Percentiles rank a stretch among this genome's conserved stretches.
phyloP scores from a whole-genome alignment of 2,329 filamentous ascomycete species.

The Talaromyces pinophilus region DNA sequence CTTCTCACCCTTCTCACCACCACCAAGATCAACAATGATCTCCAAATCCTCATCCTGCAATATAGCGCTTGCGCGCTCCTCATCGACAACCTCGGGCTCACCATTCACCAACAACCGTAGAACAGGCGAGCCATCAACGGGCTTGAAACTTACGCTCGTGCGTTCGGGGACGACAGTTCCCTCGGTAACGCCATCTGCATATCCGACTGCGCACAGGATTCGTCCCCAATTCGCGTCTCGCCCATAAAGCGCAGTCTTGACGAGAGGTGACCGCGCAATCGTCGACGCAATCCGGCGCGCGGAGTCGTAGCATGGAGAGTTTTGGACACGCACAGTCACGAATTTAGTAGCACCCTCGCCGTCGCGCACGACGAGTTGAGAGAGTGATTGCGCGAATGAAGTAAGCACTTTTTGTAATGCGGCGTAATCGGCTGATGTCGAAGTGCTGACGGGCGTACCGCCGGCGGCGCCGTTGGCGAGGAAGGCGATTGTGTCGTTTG shows the following conservation, averaged over 20 bases:
- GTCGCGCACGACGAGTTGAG: slow-evolving; percentile 91
- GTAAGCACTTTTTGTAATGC: slow-evolving; percentile 72
- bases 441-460: slow-evolving; percentile 58
- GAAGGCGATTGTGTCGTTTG: slow-evolving; percentile 92
- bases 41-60: slow-evolving; percentile 64
- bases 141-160: slow-evolving; percentile 64
- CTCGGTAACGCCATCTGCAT: slow-evolving; percentile 57
- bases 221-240: slow-evolving; percentile 98
- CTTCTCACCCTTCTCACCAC: slow-evolving; percentile 46
- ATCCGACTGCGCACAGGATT: slow-evolving; percentile 91
- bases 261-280: slow-evolving; percentile 87
- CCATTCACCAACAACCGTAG: slow-evolving; percentile 61
- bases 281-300: slow-evolving; percentile 80
- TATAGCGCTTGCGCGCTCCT: slow-evolving; percentile 60
- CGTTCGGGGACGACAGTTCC: slow-evolving; percentile 54
- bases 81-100: slow-evolving; percentile 64
- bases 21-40: slow-evolving; percentile 61
- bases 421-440: slow-evolving; percentile 58
- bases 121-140: slow-evolving; percentile 57
- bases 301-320: slow-evolving; percentile 67
- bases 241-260: slow-evolving; percentile 96
- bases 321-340: slow-evolving; percentile 82
- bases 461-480: slow-evolving; percentile 94
- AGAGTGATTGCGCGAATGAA: slow-evolving; percentile 77
- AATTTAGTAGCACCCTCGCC: slow-evolving; percentile 98